Evolutionary conservation across 108 stramenopile genomes (phyloP).

Genomic region (Parietichytrium sp.): DNA sequence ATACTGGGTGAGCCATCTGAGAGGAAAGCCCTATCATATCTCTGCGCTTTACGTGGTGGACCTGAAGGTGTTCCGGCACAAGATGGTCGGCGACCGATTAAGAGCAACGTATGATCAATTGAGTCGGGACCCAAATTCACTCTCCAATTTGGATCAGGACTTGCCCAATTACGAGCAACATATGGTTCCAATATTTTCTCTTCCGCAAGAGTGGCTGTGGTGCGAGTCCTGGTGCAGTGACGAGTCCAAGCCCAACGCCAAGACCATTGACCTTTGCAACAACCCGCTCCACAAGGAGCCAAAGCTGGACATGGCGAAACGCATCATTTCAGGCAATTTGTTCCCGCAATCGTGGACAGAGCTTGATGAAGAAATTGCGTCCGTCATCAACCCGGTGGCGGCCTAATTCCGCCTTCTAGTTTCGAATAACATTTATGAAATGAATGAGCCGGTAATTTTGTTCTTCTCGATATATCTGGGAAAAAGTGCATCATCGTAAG

Average conservation of each 20-base stretch:
- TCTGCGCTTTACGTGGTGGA: slow-evolving; percentile 98
- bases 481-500: no score
- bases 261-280: slow-evolving; percentile 99
- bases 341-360: slow-evolving; percentile 96
- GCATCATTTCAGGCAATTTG: slow-evolving; percentile 85
- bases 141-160: slow-evolving; percentile 97
- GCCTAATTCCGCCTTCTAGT: no score
- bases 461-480: no score
- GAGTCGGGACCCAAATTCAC: slow-evolving; percentile 87
- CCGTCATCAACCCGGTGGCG: no score
- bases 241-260: slow-evolving; percentile 85
- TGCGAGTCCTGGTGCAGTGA: slow-evolving; percentile 99
- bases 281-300: slow-evolving; percentile 97
- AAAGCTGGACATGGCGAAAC: slow-evolving; percentile 96
- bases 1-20: slow-evolving; percentile 91
- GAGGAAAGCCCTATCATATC: slow-evolving; percentile 93
- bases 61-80: slow-evolving; percentile 78
- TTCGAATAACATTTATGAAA: no score
- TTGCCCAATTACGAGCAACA: slow-evolving; percentile 95
- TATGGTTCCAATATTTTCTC: slow-evolving; percentile 77
- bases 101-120: slow-evolving; percentile 85
- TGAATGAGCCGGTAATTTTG: no score
- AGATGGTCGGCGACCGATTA: slow-evolving; percentile 88
- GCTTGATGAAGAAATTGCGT: slow-evolving; percentile 82
- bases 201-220: slow-evolving; percentile 99